Conservation (phyloP, 202 grass and related monocot genomes). For the Dendrocalamus latiflorus region DNA sequence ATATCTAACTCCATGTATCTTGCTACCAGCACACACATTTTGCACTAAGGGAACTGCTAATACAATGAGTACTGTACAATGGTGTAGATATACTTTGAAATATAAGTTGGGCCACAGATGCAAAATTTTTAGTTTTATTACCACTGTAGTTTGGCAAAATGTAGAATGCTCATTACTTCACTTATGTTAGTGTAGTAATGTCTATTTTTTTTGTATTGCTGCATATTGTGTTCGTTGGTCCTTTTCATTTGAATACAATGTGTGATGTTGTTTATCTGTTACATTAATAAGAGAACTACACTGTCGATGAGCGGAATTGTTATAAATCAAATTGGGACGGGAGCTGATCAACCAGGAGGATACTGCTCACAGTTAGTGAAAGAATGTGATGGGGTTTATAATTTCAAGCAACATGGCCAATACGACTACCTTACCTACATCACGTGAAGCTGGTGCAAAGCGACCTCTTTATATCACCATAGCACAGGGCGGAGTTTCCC, state of each 20-base stretch:
- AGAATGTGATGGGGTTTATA: conserved; percentile 82
- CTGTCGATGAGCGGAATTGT: conserved; percentile 58
- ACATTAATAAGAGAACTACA: conserved; percentile 52
- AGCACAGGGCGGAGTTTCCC: conserved; percentile 28
- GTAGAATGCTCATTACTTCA: not conserved
- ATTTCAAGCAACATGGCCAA: conserved; percentile 64
- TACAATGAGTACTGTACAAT: not conserved
- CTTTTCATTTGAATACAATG: not conserved
- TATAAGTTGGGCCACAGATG: not conserved
- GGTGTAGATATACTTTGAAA: not conserved
- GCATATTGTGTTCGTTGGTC: not conserved
- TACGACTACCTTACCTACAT: conserved; percentile 43
- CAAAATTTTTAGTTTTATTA: not conserved
- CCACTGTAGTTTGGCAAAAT: not conserved
- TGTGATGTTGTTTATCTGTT: not conserved
- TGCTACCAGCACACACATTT: not conserved
- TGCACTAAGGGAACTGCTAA: not conserved
- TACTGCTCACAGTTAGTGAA: conserved; percentile 78
- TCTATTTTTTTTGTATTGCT: not conserved
- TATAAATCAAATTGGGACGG: conserved; percentile 51
- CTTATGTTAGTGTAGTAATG: not conserved
- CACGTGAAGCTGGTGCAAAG: conserved; percentile 51
- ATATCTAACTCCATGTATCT: not conserved
- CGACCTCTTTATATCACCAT: conserved; percentile 74
- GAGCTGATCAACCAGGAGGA: conserved; percentile 50